These are phyloP conservation scores for Dimocarpus longan DNA, from an alignment of 345 rosid species.

Conservation along the genomic window DNA sequence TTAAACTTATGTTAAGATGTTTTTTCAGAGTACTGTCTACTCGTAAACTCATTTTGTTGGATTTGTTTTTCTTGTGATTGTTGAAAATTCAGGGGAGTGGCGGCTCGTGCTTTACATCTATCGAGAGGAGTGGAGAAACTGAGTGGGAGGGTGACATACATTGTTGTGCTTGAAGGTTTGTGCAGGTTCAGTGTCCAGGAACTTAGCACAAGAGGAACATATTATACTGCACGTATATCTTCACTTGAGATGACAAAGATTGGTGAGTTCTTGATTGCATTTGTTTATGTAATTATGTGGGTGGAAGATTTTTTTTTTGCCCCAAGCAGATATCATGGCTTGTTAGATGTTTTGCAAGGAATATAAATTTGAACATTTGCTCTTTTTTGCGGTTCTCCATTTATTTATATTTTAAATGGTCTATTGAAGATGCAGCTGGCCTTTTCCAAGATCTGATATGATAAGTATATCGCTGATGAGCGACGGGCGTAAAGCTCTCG, in stretches of 20 bases:
- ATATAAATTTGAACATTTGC: slow-evolving; percentile 3
- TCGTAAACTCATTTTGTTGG: slow-evolving; percentile 16
- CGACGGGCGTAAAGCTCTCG: slow-evolving; percentile 2
- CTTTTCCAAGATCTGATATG: neutral
- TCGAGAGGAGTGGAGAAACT: slow-evolving; percentile 99
- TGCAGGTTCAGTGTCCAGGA: slow-evolving; percentile 95
- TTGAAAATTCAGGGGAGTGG: slow-evolving; percentile 73
- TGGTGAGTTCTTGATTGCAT: slow-evolving; percentile 47
- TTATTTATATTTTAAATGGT: neutral
- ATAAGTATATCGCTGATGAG: neutral
- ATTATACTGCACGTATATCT: slow-evolving; percentile 84
- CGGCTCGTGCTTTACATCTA: slow-evolving; percentile 96
- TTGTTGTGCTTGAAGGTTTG: slow-evolving; percentile 96
- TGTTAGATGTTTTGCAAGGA: neutral
- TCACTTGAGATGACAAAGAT: slow-evolving; percentile 88
- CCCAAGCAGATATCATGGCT: neutral
- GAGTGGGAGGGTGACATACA: slow-evolving; percentile 97
- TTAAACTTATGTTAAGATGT: neutral
- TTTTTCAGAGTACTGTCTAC: neutral
- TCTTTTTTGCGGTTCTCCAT: neutral
- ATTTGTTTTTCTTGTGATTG: slow-evolving; percentile 1
- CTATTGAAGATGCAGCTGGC: neutral
- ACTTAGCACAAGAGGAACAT: slow-evolving; percentile 86
- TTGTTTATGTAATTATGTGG: slow-evolving; percentile 3
- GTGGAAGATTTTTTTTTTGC: neutral